phyloP scores from a whole-genome alignment of 1,284 basidiomycete species.

The Ceratobasidium sp. region DNA sequence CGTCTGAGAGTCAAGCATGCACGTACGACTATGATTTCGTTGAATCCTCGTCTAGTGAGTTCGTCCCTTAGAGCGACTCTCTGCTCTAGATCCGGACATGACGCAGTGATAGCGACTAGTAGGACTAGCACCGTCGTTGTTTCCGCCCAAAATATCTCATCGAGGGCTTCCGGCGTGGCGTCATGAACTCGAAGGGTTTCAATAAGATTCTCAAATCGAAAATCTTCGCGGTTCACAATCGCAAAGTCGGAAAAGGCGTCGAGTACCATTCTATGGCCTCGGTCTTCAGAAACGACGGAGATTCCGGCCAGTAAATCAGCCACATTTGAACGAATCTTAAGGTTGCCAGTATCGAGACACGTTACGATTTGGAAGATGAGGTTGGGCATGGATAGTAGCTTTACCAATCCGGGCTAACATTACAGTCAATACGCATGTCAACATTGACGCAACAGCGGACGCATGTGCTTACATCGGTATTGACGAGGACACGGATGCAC shows the following conservation, averaged over 20 bases:
- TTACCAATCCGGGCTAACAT: conserved; percentile 70
- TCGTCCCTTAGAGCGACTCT: conserved; percentile 81
- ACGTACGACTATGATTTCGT: conserved; percentile 82
- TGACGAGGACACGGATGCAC: conserved; percentile 81
- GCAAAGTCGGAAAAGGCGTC: conserved; percentile 81
- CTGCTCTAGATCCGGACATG: conserved; percentile 78
- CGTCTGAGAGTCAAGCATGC: conserved; percentile 1
- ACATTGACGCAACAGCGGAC: neutral
- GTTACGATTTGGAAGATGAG: conserved; percentile 78
- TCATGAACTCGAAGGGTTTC: conserved; percentile 66
- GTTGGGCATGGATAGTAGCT: conserved; percentile 68
- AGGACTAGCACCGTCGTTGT: conserved; percentile 77
- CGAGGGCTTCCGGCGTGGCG: conserved; percentile 47
- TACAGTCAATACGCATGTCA: conserved; percentile 38
- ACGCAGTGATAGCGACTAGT: conserved; percentile 80
- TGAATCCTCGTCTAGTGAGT: conserved; percentile 77
- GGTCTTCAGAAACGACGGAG: conserved; percentile 72
- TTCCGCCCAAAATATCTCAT: conserved; percentile 81
- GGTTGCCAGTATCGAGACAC: conserved; percentile 64
- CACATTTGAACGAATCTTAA: conserved; percentile 73
- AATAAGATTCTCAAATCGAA: conserved; percentile 82
- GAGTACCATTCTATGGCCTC: conserved; percentile 77
- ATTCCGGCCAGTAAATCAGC: conserved; percentile 85
- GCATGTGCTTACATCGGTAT: conserved; percentile 71
- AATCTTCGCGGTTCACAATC: conserved; percentile 71